phyloP scores from a whole-genome alignment of 2,329 filamentous ascomycete species.

The Diaporthe amygdali region DNA sequence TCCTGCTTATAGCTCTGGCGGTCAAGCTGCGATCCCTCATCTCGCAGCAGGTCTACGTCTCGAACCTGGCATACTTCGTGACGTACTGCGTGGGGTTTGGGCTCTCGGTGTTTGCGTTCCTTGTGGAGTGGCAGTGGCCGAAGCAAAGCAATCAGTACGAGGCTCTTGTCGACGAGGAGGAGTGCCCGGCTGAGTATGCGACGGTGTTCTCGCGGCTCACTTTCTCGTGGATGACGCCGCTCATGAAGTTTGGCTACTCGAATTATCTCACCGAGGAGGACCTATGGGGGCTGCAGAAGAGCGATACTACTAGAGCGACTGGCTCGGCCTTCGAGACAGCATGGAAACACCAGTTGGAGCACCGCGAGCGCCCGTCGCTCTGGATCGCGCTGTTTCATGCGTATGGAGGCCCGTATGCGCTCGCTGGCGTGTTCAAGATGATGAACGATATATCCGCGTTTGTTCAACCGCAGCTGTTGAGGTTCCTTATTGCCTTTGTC shows the following conservation, averaged over 20 bases:
- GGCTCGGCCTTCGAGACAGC: constrained; percentile 72
- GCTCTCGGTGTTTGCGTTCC: constrained; percentile 72
- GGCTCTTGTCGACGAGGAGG: constrained; percentile 62
- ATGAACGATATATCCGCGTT: constrained; percentile 87
- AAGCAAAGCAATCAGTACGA: constrained; percentile 71
- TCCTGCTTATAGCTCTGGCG: constrained; percentile 77
- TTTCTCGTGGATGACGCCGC: constrained; percentile 97
- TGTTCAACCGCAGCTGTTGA: constrained; percentile 87
- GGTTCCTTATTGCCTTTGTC: constrained; percentile 83
- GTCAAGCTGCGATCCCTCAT: constrained; percentile 88
- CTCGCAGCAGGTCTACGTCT: constrained; percentile 73
- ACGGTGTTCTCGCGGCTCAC: constrained; percentile 92
- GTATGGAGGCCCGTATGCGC: constrained; percentile 83
- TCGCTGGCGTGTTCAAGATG: constrained; percentile 87
- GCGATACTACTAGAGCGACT: constrained; percentile 80
- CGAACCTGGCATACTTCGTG: constrained; percentile 75
- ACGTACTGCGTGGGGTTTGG: constrained; percentile 76
- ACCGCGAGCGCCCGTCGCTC: constrained; percentile 73
- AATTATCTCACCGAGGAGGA: constrained; percentile 93
- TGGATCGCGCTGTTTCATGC: constrained; percentile 86
- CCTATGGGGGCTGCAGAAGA: constrained; percentile 86
- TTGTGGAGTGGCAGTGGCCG: constrained; percentile 86
- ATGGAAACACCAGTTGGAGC: constrained; percentile 79
- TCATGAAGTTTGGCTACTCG: constrained; percentile 96
- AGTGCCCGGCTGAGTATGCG: constrained; percentile 84